A percentile compares a stretch with the other conserved stretches of the same genome.
Evolutionary conservation across 2,329 filamentous ascomycete species (phyloP).

Genomic region (Calonectria fujianensis): DNA sequence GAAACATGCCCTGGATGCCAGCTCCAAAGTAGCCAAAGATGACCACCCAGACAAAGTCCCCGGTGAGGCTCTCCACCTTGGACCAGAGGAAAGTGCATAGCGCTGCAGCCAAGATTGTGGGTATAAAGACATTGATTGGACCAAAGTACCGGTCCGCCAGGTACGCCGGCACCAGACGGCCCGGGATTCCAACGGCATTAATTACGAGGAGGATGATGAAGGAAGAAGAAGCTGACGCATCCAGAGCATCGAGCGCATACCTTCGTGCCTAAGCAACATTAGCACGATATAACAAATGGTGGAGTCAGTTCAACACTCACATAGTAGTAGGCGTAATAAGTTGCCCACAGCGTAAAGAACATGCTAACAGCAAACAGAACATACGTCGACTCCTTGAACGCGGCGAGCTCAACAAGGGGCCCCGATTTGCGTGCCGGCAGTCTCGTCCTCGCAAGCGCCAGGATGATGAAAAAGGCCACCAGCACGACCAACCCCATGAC

Average conservation of each 20-base stretch:
- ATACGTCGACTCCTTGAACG: conserved; percentile 71
- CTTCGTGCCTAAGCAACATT: conserved; percentile 59
- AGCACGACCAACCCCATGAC: conserved; percentile 77
- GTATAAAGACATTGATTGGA: conserved; percentile 73
- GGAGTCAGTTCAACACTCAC: conserved; percentile 51
- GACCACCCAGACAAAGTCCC: conserved; percentile 74
- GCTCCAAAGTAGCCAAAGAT: conserved; percentile 80
- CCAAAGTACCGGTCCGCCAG: conserved; percentile 74
- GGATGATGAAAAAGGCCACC: conserved; percentile 62
- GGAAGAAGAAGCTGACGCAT: conserved; percentile 69
- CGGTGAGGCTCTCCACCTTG: conserved; percentile 62
- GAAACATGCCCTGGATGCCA: conserved; percentile 80
- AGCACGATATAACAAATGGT: not conserved
- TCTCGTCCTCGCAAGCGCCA: conserved; percentile 67
- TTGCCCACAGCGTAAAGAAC: conserved; percentile 67
- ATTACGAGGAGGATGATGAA: conserved; percentile 76
- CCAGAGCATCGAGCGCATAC: conserved; percentile 64
- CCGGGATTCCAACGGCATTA: conserved; percentile 75
- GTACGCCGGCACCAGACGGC: conserved; percentile 72
- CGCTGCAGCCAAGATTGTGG: conserved; percentile 67
- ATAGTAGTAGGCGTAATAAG: conserved; percentile 71
- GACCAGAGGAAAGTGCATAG: conserved; percentile 72
- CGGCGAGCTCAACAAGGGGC: conserved; percentile 69
- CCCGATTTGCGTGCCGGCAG: conserved; percentile 69
- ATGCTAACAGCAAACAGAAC: conserved; percentile 58